These are phyloP conservation scores for Blastobotrys petasosporus DNA, from an alignment of 1,139 yeast genomes.

Conservation along the genomic window DNA sequence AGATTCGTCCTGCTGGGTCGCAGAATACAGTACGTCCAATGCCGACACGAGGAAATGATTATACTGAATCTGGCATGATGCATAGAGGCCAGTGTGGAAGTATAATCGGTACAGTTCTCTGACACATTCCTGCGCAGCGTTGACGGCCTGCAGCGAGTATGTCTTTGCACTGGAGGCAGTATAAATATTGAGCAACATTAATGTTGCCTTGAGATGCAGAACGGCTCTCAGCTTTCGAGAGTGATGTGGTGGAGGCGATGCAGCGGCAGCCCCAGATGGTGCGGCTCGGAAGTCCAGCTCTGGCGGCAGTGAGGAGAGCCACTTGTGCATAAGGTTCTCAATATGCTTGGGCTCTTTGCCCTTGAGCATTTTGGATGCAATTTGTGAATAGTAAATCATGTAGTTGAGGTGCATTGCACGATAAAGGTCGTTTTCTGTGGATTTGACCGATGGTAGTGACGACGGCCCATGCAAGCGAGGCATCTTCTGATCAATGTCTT, in stretches of 20 bases:
- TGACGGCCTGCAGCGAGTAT: slow-evolving; percentile 23
- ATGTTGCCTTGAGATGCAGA: slow-evolving; percentile 20
- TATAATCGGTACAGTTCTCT: slow-evolving; percentile 23
- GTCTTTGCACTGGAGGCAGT: slow-evolving; percentile 12
- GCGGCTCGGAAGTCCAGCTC: slow-evolving; percentile 16
- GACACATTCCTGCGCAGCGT: slow-evolving; percentile 24
- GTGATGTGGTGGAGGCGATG: slow-evolving; percentile 13
- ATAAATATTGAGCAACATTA: slow-evolving; percentile 23
- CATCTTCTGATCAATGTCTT: slow-evolving; percentile 23
- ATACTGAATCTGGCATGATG: slow-evolving; percentile 25
- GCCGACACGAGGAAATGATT: slow-evolving; percentile 26
- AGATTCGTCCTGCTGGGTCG: slow-evolving; percentile 17
- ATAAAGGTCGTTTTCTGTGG: slow-evolving; percentile 20
- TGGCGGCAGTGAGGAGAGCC: slow-evolving; percentile 21
- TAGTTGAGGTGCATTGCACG: slow-evolving; percentile 22
- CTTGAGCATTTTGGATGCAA: slow-evolving; percentile 19
- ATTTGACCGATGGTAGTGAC: slow-evolving; percentile 6
- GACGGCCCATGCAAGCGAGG: slow-evolving; percentile 14
- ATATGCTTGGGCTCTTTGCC: slow-evolving; percentile 5
- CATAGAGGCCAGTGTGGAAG: slow-evolving; percentile 22
- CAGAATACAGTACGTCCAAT: slow-evolving; percentile 25
- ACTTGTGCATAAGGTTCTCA: slow-evolving; percentile 17
- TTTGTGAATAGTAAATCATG: slow-evolving; percentile 23
- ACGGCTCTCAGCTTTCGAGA: slow-evolving; percentile 24
- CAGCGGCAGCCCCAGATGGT: background rate